Evolutionary conservation across 148 eudicot genomes (phyloP).

Genomic region (Chenopodium suecicum): DNA sequence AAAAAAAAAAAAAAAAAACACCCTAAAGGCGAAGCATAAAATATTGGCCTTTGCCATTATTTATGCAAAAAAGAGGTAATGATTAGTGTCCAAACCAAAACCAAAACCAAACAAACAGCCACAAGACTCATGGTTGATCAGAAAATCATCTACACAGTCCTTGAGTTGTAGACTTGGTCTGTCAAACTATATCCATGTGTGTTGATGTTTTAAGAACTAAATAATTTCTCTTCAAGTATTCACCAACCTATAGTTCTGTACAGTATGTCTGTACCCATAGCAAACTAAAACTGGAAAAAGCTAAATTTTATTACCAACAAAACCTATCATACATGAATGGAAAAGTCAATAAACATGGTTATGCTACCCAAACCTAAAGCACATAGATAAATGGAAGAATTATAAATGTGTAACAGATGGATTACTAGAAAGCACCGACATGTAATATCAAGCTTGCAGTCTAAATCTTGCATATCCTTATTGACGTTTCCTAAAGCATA

Average conservation of each 20-base stretch:
- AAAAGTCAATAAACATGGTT: background rate
- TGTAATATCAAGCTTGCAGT: too few species aligned
- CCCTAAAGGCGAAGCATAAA: too few species aligned
- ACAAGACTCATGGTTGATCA: background rate
- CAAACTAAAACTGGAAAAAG: too few species aligned
- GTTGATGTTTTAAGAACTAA: background rate
- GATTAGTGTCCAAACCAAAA: too few species aligned
- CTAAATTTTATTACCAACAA: too few species aligned
- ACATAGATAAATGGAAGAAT: too few species aligned
- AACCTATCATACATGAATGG: background rate
- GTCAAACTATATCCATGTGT: background rate
- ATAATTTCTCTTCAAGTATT: background rate
- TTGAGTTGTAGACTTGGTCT: background rate
- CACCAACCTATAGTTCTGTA: background rate
- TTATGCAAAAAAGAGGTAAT: too few species aligned
- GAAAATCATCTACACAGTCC: background rate
- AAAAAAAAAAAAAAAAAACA: too few species aligned
- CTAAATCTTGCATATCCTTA: too few species aligned
- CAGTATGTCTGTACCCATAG: background rate
- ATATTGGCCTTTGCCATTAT: too few species aligned
- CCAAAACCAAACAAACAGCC: background rate
- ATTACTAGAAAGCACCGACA: background rate
- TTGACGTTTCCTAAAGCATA: background rate
- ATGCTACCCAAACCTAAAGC: background rate
- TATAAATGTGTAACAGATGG: background rate